phyloP scores from a whole-genome alignment of 2,329 filamentous ascomycete species.

The Elsinoe australis region DNA sequence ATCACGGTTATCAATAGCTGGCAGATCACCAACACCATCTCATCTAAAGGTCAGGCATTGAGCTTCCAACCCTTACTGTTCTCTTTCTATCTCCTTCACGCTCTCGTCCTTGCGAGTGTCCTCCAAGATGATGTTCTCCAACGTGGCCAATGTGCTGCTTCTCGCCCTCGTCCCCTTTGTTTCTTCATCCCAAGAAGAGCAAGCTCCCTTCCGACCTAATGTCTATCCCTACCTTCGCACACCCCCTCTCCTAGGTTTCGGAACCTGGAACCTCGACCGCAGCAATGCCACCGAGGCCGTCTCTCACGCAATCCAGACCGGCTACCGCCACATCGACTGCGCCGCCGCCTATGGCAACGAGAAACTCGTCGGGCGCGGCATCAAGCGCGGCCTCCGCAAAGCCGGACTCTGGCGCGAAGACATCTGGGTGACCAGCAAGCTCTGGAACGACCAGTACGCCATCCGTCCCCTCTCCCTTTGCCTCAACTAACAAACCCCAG shows the following conservation, averaged over 20 bases:
- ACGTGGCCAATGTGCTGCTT: too few relatives aligned
- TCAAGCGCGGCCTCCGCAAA: constrained; percentile 31
- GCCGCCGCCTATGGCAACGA: constrained; percentile 41
- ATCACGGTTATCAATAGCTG: too few relatives aligned
- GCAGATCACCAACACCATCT: constrained; percentile 7
- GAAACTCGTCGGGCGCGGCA: constrained; percentile 37
- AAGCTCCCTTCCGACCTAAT: not conserved
- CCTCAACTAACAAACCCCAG: constrained; percentile 19
- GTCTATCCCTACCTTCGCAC: constrained; percentile 22
- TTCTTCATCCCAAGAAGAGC: not conserved
- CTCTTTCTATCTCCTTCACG: not conserved
- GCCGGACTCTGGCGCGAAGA: constrained; percentile 30
- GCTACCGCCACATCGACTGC: constrained; percentile 50
- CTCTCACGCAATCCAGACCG: constrained; percentile 37
- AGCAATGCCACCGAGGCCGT: constrained; percentile 33
- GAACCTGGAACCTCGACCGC: constrained; percentile 34
- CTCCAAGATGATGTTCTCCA: too few relatives aligned
- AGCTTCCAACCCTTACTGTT: not conserved
- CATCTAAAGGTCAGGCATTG: not conserved
- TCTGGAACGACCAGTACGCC: constrained; percentile 33
- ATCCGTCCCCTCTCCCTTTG: not conserved
- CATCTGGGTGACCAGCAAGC: constrained; percentile 35
- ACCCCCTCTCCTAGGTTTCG: constrained; percentile 33
- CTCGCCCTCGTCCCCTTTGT: constrained; percentile 18
- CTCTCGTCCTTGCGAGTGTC: not conserved